Evolutionary conservation across 441 rosid species (phyloP).

Genomic region (Populus hybrid): DNA sequence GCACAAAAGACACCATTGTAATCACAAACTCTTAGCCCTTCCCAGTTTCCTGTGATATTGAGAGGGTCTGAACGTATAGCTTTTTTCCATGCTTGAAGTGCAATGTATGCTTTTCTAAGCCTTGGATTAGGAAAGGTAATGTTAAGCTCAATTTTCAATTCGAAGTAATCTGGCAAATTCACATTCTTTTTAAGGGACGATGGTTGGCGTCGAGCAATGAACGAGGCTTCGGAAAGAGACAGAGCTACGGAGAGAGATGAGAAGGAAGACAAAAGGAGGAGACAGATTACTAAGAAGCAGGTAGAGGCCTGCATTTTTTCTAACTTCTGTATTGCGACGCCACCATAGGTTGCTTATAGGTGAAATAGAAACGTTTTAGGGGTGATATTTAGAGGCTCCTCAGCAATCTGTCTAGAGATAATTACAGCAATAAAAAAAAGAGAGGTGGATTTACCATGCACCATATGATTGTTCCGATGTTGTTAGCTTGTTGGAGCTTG

Average conservation of each 20-base stretch:
- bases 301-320: constrained; percentile 31
- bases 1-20: constrained; percentile 69
- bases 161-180: constrained; percentile 31
- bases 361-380: too few relatives aligned
- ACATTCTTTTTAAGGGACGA: constrained; percentile 33
- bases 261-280: constrained; percentile 22
- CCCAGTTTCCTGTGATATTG: constrained; percentile 56
- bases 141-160: constrained; percentile 26
- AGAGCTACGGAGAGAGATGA: constrained; percentile 27
- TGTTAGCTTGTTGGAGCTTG: not conserved
- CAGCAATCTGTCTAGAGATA: too few relatives aligned
- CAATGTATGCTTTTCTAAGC: constrained; percentile 52
- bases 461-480: not conserved
- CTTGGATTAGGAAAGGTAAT: constrained; percentile 40
- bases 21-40: constrained; percentile 48
- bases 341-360: not conserved
- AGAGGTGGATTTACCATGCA: not conserved
- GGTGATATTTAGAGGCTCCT: too few relatives aligned
- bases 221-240: constrained; percentile 40
- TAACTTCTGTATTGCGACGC: too few relatives aligned
- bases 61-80: constrained; percentile 61
- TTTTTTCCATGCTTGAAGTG: constrained; percentile 68
- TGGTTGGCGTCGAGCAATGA: constrained; percentile 54
- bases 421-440: too few relatives aligned
- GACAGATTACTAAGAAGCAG: constrained; percentile 22